Percentiles rank a stretch among this genome's conserved stretches.
phyloP scores from a whole-genome alignment of 1,139 yeast species.

The Torulaspora globosa region DNA sequence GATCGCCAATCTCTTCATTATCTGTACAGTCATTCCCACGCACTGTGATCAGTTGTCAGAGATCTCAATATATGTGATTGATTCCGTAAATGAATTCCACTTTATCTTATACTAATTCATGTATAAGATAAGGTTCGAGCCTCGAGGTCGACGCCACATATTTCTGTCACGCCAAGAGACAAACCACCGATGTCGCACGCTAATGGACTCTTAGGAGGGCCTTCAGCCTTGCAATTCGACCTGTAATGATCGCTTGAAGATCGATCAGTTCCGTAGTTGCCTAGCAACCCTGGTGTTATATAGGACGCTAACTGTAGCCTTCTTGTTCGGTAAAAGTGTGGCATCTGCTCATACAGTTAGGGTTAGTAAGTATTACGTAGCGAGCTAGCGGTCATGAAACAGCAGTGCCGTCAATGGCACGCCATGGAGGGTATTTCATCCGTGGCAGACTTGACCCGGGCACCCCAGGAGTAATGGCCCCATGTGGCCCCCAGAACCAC shows the following conservation, averaged over 20 bases:
- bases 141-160: constrained; percentile 6
- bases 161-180: constrained; percentile 1
- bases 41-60: background rate
- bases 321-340: constrained; percentile 2
- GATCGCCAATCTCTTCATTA: constrained; percentile 24
- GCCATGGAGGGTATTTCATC: constrained; percentile 20
- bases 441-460: constrained; percentile 7
- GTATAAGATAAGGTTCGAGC: background rate
- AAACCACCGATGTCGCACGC: background rate
- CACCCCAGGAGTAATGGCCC: constrained; percentile 59
- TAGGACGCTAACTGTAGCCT: background rate
- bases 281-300: background rate
- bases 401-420: constrained; percentile 21
- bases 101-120: background rate
- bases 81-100: background rate
- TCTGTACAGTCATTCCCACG: constrained; percentile 8
- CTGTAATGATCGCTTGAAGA: too few species aligned
- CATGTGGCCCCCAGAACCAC: constrained; percentile 64
- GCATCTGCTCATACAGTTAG: background rate
- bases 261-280: background rate
- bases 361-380: background rate
- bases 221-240: too few species aligned
- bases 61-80: too few species aligned
- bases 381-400: background rate
- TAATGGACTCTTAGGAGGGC: background rate